Evolutionary conservation across 2,329 filamentous ascomycete genomes (phyloP).

Genomic region (Xylariaceae sp.): DNA sequence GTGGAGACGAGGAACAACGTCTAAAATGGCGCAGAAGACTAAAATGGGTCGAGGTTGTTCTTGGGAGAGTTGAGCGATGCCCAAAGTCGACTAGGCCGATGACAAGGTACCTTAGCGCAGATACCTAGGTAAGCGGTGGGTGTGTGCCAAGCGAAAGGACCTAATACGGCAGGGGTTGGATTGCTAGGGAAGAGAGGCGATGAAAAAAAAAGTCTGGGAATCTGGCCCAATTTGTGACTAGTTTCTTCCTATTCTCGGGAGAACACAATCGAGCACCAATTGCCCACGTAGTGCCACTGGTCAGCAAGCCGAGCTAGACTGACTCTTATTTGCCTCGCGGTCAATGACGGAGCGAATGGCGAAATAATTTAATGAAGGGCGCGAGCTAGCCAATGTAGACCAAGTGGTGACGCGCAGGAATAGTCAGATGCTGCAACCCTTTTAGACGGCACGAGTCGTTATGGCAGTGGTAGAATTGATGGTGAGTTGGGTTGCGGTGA

Average conservation of each 20-base stretch:
- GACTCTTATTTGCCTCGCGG: slow-evolving; percentile 25
- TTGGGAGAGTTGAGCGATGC: slow-evolving; percentile 19
- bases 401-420: slow-evolving; percentile 21
- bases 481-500: no score
- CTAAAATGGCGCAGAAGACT: slow-evolving; percentile 24
- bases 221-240: slow-evolving; percentile 25
- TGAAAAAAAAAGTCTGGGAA: slow-evolving; percentile 8
- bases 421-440: background rate
- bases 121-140: slow-evolving; percentile 10
- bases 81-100: slow-evolving; percentile 26
- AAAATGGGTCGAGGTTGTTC: slow-evolving; percentile 25
- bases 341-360: no score
- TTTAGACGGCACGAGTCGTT: slow-evolving; percentile 10
- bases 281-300: slow-evolving; percentile 21
- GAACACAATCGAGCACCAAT: slow-evolving; percentile 4
- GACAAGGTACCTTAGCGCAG: slow-evolving; percentile 18
- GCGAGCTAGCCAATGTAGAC: slow-evolving; percentile 9
- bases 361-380: no score
- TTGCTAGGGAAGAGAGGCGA: slow-evolving; percentile 19
- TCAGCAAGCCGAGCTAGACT: slow-evolving; percentile 23
- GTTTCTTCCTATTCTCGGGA: slow-evolving; percentile 20
- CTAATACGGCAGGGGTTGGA: slow-evolving; percentile 21
- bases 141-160: background rate
- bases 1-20: slow-evolving; percentile 13
- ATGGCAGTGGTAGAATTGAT: slow-evolving; percentile 4